These are phyloP conservation scores for Gautieria morchelliformis DNA, from an alignment of 768 basidiomycete genomes.

Conservation along the genomic window DNA sequence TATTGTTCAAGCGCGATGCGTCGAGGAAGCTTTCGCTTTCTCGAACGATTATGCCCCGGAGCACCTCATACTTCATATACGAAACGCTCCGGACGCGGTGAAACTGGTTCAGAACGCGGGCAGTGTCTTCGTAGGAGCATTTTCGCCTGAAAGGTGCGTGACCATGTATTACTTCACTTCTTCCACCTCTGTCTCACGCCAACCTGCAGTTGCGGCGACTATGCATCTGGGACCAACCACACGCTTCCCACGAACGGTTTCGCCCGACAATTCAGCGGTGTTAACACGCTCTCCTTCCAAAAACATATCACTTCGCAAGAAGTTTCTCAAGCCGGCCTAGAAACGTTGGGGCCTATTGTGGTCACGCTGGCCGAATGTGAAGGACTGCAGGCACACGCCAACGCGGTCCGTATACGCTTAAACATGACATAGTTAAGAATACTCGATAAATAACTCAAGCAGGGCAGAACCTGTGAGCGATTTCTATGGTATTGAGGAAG, in stretches of 20 bases:
- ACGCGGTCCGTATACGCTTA: constrained; percentile 86
- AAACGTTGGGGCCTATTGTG: constrained; percentile 75
- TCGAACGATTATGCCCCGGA: constrained; percentile 98
- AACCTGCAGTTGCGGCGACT: constrained; percentile 80
- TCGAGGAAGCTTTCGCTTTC: constrained; percentile 76
- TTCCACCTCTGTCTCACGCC: constrained; percentile 4
- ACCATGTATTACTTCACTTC: not conserved
- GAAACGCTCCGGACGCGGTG: constrained; percentile 58
- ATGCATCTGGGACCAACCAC: constrained; percentile 98
- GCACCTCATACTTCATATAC: constrained; percentile 87
- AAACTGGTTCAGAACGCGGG: constrained; percentile 80
- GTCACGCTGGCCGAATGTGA: constrained; percentile 90
- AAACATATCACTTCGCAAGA: constrained; percentile 98
- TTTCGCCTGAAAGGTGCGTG: constrained; percentile 83
- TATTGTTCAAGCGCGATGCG: constrained; percentile 61
- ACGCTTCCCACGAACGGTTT: constrained; percentile 95
- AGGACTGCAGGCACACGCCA: constrained; percentile 89
- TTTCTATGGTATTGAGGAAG: not conserved
- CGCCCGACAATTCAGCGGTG: constrained; percentile 96
- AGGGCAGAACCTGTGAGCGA: not conserved
- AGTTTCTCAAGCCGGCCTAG: constrained; percentile 69
- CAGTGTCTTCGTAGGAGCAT: constrained; percentile 92
- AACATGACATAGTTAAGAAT: constrained; percentile 10
- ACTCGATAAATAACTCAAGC: not conserved
- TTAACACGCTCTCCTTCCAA: constrained; percentile 95